Evolutionary conservation across 75 land plant species (phyloP).

Genomic region (Cryptomeria japonica): DNA sequence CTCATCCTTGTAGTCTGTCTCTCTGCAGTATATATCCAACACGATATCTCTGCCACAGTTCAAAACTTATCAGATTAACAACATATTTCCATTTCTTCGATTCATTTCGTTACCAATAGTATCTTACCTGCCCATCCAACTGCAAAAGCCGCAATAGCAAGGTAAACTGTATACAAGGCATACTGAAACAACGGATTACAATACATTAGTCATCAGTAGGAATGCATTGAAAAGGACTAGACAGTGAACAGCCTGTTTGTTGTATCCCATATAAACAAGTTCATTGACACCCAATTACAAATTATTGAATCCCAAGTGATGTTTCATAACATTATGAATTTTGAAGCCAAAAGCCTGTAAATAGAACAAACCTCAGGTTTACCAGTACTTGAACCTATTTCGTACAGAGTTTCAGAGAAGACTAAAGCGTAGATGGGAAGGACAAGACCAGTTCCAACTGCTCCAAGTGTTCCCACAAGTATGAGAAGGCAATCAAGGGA

Average conservation of each 20-base stretch:
- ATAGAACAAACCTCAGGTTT: slow-evolving; percentile 30
- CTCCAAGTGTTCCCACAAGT: slow-evolving; percentile 58
- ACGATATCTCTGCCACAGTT: slow-evolving; percentile 44
- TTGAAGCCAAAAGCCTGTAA: no score
- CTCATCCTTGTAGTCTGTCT: slow-evolving; percentile 41
- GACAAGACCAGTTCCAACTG: slow-evolving; percentile 60
- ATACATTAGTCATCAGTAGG: neutral
- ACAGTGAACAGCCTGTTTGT: no score
- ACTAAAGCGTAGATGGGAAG: slow-evolving; percentile 51
- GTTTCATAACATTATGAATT: no score
- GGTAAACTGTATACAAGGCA: neutral
- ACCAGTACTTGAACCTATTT: slow-evolving; percentile 10
- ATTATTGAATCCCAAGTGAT: no score
- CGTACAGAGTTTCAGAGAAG: slow-evolving; percentile 40
- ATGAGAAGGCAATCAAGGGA: slow-evolving; percentile 51
- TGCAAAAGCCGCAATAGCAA: slow-evolving; percentile 29
- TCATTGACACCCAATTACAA: no score
- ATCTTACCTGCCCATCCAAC: slow-evolving; percentile 27
- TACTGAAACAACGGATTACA: neutral
- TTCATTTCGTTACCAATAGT: slow-evolving; percentile 21
- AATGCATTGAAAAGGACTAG: no score
- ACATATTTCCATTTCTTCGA: neutral
- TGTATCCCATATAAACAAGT: no score
- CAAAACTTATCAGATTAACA: neutral
- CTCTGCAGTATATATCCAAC: slow-evolving; percentile 60